phyloP scores from a whole-genome alignment of 2,329 filamentous ascomycete genomes.

The Diaporthe vexans region DNA sequence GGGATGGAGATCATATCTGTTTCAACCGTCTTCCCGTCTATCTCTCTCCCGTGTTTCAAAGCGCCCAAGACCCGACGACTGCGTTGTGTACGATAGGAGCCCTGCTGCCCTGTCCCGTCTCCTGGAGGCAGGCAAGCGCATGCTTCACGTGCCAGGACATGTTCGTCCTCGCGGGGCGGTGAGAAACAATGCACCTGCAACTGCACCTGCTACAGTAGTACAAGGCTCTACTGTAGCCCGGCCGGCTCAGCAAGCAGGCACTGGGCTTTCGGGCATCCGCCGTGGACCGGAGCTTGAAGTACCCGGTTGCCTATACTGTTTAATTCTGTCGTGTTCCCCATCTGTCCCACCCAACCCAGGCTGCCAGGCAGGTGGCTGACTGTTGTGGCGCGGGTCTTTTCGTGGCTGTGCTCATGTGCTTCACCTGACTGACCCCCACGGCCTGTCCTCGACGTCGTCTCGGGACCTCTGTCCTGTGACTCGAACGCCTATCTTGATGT shows the following conservation, averaged over 20 bases:
- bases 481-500: not conserved
- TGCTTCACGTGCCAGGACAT: conserved; percentile 21
- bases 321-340: conserved; percentile 1
- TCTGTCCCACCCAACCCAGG: not conserved
- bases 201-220: conserved; percentile 21
- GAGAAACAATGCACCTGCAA: not conserved
- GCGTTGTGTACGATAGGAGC: conserved; percentile 19
- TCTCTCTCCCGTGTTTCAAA: conserved; percentile 25
- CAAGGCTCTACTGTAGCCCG: not conserved
- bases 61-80: conserved; percentile 3
- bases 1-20: conserved; percentile 17
- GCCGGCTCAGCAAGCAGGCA: not conserved
- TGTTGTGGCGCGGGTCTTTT: not conserved
- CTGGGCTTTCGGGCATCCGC: conserved; percentile 4
- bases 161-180: conserved; percentile 1
- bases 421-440: conserved; percentile 38
- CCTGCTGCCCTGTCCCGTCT: not conserved
- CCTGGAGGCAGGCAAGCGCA: not conserved
- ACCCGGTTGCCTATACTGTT: not conserved
- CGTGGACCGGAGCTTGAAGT: conserved; percentile 19
- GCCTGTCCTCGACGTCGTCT: conserved; percentile 15
- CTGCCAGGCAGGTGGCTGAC: not conserved
- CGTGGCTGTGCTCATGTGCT: conserved; percentile 27
- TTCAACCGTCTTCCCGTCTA: conserved; percentile 20
- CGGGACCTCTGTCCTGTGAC: conserved; percentile 34